These are phyloP conservation scores for Colletotrichum lupini DNA, from an alignment of 2,329 filamentous ascomycete genomes.

Conservation along the genomic window DNA sequence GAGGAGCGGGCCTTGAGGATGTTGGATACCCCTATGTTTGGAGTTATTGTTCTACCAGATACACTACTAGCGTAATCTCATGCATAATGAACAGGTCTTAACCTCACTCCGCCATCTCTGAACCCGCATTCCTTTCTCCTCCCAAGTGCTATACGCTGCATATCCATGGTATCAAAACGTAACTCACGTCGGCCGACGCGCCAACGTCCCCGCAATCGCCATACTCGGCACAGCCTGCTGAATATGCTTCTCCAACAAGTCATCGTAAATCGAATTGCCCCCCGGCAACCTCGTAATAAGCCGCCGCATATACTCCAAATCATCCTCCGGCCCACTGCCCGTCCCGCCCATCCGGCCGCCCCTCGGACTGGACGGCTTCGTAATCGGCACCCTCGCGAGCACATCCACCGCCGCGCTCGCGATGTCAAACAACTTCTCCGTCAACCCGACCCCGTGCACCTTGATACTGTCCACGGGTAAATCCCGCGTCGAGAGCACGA, in stretches of 20 bases:
- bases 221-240: slow-evolving; percentile 47
- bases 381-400: slow-evolving; percentile 52
- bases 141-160: not conserved
- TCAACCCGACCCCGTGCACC: slow-evolving; percentile 57
- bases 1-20: not conserved
- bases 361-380: slow-evolving; percentile 38
- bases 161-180: not conserved
- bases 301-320: slow-evolving; percentile 49
- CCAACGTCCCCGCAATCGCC: not conserved
- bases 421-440: slow-evolving; percentile 59
- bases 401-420: slow-evolving; percentile 57
- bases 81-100: slow-evolving; percentile 6
- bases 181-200: slow-evolving; percentile 1
- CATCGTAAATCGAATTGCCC: slow-evolving; percentile 50
- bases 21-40: not conserved
- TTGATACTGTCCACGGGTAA: slow-evolving; percentile 51
- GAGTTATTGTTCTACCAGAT: slow-evolving; percentile 18
- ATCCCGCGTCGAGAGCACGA: slow-evolving; percentile 51
- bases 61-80: slow-evolving; percentile 19
- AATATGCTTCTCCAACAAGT: slow-evolving; percentile 53
- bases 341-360: slow-evolving; percentile 36
- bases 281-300: slow-evolving; percentile 52
- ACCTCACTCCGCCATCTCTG: not conserved
- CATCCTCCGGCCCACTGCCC: slow-evolving; percentile 46
- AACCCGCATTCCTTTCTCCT: not conserved